Percentiles rank a stretch among this genome's conserved stretches.
Conservation (phyloP, 192 early-diverging fungal species). For the Paraglomus occultum region DNA sequence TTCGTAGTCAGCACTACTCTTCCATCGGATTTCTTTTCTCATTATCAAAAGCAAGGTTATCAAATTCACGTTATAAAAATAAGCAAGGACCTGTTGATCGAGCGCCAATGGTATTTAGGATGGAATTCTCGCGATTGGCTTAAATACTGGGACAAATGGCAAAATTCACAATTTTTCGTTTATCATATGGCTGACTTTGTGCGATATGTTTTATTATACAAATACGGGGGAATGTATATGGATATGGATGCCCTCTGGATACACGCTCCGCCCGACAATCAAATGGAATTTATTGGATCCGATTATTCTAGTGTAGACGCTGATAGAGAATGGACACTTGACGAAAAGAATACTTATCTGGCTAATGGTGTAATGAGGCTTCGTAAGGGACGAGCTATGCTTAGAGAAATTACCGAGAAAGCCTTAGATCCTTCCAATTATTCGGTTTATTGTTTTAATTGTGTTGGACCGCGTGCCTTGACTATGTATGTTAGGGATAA, state of each 20-base stretch:
- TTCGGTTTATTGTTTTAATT: slow-evolving; percentile 55
- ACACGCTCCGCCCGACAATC: slow-evolving; percentile 46
- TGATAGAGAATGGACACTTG: slow-evolving; percentile 52
- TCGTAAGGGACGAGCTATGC: slow-evolving; percentile 51
- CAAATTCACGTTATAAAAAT: slow-evolving; percentile 55
- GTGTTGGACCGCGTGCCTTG: slow-evolving; percentile 55
- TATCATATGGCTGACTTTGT: slow-evolving; percentile 57
- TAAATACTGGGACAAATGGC: slow-evolving; percentile 51
- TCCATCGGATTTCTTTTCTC: slow-evolving; percentile 46
- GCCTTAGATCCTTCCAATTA: slow-evolving; percentile 51
- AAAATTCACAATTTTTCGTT: slow-evolving; percentile 48
- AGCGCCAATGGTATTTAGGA: slow-evolving; percentile 57
- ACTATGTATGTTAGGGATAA: slow-evolving; percentile 53
- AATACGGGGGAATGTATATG: slow-evolving; percentile 63
- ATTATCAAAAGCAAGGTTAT: slow-evolving; percentile 53
- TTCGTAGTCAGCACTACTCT: slow-evolving; percentile 54
- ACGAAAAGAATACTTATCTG: slow-evolving; percentile 50
- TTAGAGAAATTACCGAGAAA: slow-evolving; percentile 52
- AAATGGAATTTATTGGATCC: slow-evolving; percentile 56
- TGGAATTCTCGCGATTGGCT: slow-evolving; percentile 54
- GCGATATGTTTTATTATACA: slow-evolving; percentile 49
- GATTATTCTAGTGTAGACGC: slow-evolving; percentile 45
- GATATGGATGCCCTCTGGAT: slow-evolving; percentile 64
- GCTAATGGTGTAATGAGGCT: slow-evolving; percentile 59
- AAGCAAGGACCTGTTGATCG: slow-evolving; percentile 48